These are phyloP conservation scores for Zasmidium cellare DNA, from an alignment of 2,329 filamentous ascomycete species.

Conservation along the genomic window DNA sequence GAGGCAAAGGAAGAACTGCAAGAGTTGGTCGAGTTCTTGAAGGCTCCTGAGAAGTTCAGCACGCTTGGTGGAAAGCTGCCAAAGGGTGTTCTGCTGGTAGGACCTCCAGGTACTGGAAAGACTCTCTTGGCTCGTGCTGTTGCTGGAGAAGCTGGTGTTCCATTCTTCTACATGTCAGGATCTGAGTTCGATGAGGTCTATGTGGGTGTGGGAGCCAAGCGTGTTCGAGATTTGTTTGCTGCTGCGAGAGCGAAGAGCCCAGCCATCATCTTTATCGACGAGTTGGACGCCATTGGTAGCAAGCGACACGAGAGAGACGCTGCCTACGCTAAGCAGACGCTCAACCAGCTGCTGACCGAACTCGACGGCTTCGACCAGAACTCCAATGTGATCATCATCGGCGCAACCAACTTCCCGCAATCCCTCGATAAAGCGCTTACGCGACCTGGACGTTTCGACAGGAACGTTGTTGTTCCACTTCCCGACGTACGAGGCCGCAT, in stretches of 20 bases:
- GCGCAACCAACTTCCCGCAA: conserved; percentile 93
- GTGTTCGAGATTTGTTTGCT: conserved; percentile 88
- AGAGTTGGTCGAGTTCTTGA: conserved; percentile 93
- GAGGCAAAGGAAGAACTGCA: conserved; percentile 98
- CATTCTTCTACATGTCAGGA: conserved; percentile 99
- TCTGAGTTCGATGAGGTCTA: conserved; percentile 99
- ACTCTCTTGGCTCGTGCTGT: conserved; percentile 93
- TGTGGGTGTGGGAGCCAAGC: conserved; percentile 93
- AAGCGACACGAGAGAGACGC: conserved; percentile 91
- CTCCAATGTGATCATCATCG: conserved; percentile 92
- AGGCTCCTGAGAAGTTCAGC: conserved; percentile 89
- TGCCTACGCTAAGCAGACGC: conserved; percentile 92
- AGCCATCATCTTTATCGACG: conserved; percentile 93
- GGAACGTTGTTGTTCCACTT: conserved; percentile 82
- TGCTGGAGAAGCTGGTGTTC: conserved; percentile 93
- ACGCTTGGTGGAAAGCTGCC: conserved; percentile 94
- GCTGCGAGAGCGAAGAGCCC: conserved; percentile 83
- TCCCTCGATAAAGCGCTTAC: conserved; percentile 92
- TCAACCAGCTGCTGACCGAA: conserved; percentile 96
- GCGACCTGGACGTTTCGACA: conserved; percentile 91
- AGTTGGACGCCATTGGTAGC: conserved; percentile 89
- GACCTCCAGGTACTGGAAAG: conserved; percentile 95
- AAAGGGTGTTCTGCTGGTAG: conserved; percentile 92
- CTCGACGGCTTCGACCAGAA: conserved; percentile 96
- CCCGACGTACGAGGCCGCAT: conserved; percentile 92